Conservation (phyloP, 1,284 basidiomycete genomes). For the Boletus putidus region DNA sequence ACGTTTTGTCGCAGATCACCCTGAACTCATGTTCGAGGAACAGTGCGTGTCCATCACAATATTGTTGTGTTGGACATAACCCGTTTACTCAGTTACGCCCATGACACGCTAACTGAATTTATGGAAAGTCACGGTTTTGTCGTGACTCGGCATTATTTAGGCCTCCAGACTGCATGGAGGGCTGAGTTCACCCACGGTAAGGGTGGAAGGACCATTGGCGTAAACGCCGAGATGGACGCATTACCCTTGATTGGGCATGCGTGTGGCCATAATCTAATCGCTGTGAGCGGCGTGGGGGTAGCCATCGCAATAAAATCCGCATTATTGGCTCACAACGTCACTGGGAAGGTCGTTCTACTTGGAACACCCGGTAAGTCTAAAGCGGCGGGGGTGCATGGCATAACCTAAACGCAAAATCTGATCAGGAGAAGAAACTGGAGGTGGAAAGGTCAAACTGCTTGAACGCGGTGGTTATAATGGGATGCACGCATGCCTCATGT, state of each 20-base stretch:
- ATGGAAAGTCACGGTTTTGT: slow-evolving; percentile 61
- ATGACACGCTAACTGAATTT: slow-evolving; percentile 55
- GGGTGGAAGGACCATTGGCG: slow-evolving; percentile 63
- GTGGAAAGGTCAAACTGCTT: slow-evolving; percentile 74
- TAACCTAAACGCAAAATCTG: slow-evolving; percentile 9
- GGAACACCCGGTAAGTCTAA: slow-evolving; percentile 73
- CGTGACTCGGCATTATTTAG: slow-evolving; percentile 61
- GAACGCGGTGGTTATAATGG: slow-evolving; percentile 70
- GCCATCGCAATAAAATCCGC: slow-evolving; percentile 71
- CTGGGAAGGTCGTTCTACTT: slow-evolving; percentile 75
- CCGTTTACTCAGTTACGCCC: slow-evolving; percentile 49
- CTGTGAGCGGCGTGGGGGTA: slow-evolving; percentile 75
- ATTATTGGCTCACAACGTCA: slow-evolving; percentile 60
- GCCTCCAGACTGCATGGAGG: slow-evolving; percentile 75
- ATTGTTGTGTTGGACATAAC: slow-evolving; percentile 1
- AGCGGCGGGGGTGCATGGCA: slow-evolving; percentile 5
- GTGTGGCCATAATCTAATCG: slow-evolving; percentile 87
- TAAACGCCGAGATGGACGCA: slow-evolving; percentile 72
- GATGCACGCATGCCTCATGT: slow-evolving; percentile 81
- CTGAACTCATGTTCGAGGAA: slow-evolving; percentile 59
- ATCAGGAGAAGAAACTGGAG: slow-evolving; percentile 75
- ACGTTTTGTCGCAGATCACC: slow-evolving; percentile 45
- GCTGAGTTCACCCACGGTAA: slow-evolving; percentile 64
- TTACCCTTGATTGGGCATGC: slow-evolving; percentile 70
- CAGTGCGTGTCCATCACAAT: slow-evolving; percentile 39